A percentile compares a stretch with the other conserved stretches of the same genome.
phyloP scores from a whole-genome alignment of 352 stramenopile genomes.

The Phytophthora litchii region DNA sequence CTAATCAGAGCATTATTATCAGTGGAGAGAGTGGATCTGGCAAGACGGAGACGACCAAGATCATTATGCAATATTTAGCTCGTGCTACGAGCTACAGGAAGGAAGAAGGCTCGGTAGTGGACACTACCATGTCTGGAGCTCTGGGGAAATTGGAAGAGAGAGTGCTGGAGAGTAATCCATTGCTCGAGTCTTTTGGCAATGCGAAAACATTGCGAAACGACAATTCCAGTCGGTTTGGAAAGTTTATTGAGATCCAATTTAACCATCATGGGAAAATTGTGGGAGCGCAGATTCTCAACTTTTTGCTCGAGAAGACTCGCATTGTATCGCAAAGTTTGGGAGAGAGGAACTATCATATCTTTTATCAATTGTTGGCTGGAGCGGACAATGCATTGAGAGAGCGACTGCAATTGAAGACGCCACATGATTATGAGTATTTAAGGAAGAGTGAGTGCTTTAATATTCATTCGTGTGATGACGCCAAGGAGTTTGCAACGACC shows the following conservation, averaged over 20 bases:
- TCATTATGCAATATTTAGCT: slow-evolving; percentile 92
- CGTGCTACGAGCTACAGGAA: slow-evolving; percentile 79
- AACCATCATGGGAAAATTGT: slow-evolving; percentile 92
- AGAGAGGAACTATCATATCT: slow-evolving; percentile 98
- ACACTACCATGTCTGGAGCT: slow-evolving; percentile 87
- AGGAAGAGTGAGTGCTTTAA: slow-evolving; percentile 87
- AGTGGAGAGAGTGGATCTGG: slow-evolving; percentile 90
- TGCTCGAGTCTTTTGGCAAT: slow-evolving; percentile 92
- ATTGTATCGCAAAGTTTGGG: slow-evolving; percentile 90
- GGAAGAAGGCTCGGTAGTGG: slow-evolving; percentile 26
- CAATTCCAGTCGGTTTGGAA: slow-evolving; percentile 97
- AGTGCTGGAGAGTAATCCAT: slow-evolving; percentile 87
- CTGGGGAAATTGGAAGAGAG: slow-evolving; percentile 87
- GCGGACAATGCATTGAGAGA: slow-evolving; percentile 72
- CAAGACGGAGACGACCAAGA: slow-evolving; percentile 93
- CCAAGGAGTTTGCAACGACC: slow-evolving; percentile 86
- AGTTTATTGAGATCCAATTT: slow-evolving; percentile 98
- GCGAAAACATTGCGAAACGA: slow-evolving; percentile 97
- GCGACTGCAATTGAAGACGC: slow-evolving; percentile 72
- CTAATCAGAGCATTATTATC: slow-evolving; percentile 94
- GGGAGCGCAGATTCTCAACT: slow-evolving; percentile 91
- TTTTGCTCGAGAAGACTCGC: slow-evolving; percentile 91
- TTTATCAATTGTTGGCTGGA: slow-evolving; percentile 93
- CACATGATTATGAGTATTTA: slow-evolving; percentile 88
- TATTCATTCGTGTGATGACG: slow-evolving; percentile 76